These are phyloP conservation scores for Ampelomyces quisqualis DNA, from an alignment of 2,329 filamentous ascomycete genomes.

Conservation along the genomic window DNA sequence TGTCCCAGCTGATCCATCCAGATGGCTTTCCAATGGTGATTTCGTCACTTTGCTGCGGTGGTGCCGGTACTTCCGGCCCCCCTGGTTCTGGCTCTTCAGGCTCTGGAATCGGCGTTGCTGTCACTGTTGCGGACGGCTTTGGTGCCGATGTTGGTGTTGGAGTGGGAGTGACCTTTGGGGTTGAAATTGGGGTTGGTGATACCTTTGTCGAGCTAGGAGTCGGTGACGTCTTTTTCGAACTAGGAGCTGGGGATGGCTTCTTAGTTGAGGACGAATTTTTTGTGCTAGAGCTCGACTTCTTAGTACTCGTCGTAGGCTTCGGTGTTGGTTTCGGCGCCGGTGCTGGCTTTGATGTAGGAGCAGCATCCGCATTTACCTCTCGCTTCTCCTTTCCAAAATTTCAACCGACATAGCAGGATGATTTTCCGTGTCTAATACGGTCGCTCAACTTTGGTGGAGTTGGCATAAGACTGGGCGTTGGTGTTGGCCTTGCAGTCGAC, in stretches of 20 bases:
- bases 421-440: conserved; percentile 7
- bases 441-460: conserved; percentile 9
- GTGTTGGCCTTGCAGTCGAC: conserved; percentile 2
- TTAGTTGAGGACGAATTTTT: conserved; percentile 1
- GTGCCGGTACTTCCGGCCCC: conserved; percentile 2
- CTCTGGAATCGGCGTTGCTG: conserved; percentile 3
- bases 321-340: conserved; percentile 3
- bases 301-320: conserved; percentile 8
- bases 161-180: conserved; percentile 3
- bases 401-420: conserved; percentile 9
- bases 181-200: conserved; percentile 3
- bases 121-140: conserved; percentile 2
- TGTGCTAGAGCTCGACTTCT: conserved; percentile 6
- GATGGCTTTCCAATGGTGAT: conserved; percentile 14
- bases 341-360: conserved; percentile 2
- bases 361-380: background rate
- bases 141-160: conserved; percentile 8
- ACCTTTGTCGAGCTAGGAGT: conserved; percentile 1
- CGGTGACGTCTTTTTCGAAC: conserved; percentile 6
- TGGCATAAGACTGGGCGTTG: conserved; percentile 7
- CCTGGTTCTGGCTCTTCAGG: background rate
- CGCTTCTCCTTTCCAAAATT: no score
- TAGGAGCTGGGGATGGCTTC: conserved; percentile 4
- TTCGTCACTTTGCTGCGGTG: conserved; percentile 6
- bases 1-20: conserved; percentile 13